Evolutionary conservation across 768 basidiomycete species (phyloP), one percentile per base, ranked within the genome.

Genomic region (Zangia roseola): DNA sequence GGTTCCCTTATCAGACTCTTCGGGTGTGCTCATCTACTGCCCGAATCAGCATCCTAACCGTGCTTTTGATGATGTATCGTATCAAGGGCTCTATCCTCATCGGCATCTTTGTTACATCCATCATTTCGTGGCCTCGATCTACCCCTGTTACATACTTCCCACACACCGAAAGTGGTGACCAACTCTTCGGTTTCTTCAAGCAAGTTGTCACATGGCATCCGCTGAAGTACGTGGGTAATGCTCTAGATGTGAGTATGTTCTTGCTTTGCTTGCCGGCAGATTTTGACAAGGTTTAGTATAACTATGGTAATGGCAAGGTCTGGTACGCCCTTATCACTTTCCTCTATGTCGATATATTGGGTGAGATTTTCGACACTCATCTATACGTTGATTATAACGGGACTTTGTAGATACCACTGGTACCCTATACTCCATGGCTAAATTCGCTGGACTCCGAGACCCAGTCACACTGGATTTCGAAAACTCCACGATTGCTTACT

Each of bases 251-350:
- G 62, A 73, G 77, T 67, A 12, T 41, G 12, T 35, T 40, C 43
- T 35, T 0, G 1, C 17, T 49, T 36, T 16, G 23, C 20, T 24
- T 5, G 38, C 7, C 35, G 19, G 19, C 20, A 31, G 31, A 31
- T 28, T 53, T 39, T 63, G n/a, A 55, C 40, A 10, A 40, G 16
- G 42, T 30, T 12, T 57, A 83, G 82, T 80, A 77, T 52, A 62
- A 64, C 51, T 69, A 68, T 60, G 74, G 74, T 31, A 88, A 84
- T 50, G 88, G 88, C 40, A 78, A 71, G 30, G 86, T 91, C 21
- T 93, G 91, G 91, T 90, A 92, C 64, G 91, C 91, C 6, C 75
- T 93, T 23, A 71, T 91, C 63, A 93, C 91, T 0, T 91, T 94
- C 81, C 80, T 94, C 46, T 93, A 92, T 63, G 91, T 93, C 57